Evolutionary conservation across 2,329 filamentous ascomycete species (phyloP).

Genomic region (Biscogniauxia sp.): DNA sequence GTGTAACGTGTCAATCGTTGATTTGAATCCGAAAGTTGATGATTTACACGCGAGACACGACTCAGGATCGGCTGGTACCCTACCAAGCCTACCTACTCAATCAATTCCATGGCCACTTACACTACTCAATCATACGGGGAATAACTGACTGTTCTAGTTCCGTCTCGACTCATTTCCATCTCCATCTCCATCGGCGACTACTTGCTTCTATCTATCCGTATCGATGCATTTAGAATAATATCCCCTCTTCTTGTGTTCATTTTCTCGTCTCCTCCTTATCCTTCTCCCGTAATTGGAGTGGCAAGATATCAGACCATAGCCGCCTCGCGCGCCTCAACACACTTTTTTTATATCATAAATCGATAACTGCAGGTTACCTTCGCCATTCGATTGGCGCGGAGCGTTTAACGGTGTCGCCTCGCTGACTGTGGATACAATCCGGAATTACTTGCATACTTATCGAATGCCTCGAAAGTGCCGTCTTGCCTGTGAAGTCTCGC

Average conservation of each 20-base stretch:
- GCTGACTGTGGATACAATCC: not conserved
- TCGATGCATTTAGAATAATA: not conserved
- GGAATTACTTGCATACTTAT: not conserved
- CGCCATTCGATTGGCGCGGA: not conserved
- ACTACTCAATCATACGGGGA: not conserved
- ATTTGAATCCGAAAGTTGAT: conserved; percentile 1
- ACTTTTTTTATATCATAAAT: not conserved
- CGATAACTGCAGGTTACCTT: not conserved
- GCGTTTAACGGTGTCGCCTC: not conserved
- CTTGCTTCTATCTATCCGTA: not conserved
- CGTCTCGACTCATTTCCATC: not conserved
- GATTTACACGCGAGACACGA: conserved; percentile 1
- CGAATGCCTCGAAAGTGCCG: not conserved
- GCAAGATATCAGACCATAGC: not conserved
- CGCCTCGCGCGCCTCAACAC: not conserved
- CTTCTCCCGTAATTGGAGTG: not conserved
- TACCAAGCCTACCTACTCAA: not conserved
- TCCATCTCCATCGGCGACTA: not conserved
- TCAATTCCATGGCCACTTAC: not conserved
- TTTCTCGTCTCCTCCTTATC: not conserved
- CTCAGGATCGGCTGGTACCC: not conserved
- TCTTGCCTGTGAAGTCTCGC: not conserved
- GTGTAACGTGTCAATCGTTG: conserved; percentile 7
- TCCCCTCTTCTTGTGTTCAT: not conserved
- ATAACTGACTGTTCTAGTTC: not conserved